These are phyloP conservation scores for Raddia guianensis DNA, from an alignment of 176 grass and related monocot genomes.

Conservation along the genomic window DNA sequence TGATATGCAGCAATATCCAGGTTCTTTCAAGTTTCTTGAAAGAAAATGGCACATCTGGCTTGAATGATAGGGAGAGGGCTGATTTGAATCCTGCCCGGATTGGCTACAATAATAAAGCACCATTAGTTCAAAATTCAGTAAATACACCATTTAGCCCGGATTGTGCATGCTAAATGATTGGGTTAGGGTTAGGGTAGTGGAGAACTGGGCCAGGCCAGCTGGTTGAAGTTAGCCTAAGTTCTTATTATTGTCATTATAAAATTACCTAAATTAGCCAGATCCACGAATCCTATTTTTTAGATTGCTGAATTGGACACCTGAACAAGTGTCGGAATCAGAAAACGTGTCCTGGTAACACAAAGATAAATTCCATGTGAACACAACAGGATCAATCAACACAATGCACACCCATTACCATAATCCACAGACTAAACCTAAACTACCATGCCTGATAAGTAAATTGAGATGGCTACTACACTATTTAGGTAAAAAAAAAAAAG, in stretches of 20 bases:
- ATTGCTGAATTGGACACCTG: too few relatives aligned
- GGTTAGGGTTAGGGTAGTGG: too few relatives aligned
- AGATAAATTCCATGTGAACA: too few relatives aligned
- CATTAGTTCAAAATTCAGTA: conserved; percentile 58
- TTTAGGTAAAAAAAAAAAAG: background rate
- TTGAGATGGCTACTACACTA: background rate
- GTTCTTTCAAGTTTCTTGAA: background rate
- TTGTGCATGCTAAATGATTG: too few relatives aligned
- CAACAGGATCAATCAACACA: background rate
- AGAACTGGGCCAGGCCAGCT: too few relatives aligned
- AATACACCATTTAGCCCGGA: conserved; percentile 27
- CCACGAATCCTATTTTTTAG: too few relatives aligned
- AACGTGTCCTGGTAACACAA: too few relatives aligned
- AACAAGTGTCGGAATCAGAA: too few relatives aligned
- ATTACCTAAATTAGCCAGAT: too few relatives aligned
- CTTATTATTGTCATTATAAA: too few relatives aligned
- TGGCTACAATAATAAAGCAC: conserved; percentile 54
- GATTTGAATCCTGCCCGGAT: conserved; percentile 57
- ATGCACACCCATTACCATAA: background rate
- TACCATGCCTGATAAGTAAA: conserved; percentile 2
- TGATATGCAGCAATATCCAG: too few relatives aligned
- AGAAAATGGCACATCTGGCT: conserved; percentile 60
- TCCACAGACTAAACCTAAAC: background rate
- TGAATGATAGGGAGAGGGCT: conserved; percentile 71
- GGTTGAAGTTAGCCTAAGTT: too few relatives aligned